Conservation (phyloP, 352 stramenopile species). For the Phytophthora pseudosyringae region DNA sequence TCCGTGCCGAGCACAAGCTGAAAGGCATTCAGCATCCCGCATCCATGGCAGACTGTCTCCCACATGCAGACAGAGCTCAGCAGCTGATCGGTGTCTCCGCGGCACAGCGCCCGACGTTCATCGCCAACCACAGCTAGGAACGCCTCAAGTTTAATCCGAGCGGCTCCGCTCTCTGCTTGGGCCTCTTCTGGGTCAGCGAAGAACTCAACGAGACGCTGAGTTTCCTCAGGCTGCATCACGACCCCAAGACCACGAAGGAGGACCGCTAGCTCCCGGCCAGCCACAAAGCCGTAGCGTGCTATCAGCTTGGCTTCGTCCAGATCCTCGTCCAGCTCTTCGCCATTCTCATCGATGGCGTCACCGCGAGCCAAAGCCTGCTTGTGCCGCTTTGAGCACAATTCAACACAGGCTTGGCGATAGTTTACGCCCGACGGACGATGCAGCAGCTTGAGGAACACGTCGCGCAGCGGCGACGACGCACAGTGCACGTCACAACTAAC, state of each 20-base stretch:
- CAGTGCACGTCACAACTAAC: conserved; percentile 90
- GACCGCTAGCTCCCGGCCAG: conserved; percentile 55
- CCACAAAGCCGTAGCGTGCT: conserved; percentile 55
- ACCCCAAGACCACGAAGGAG: conserved; percentile 80
- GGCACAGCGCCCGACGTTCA: conserved; percentile 59
- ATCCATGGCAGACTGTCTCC: conserved; percentile 92
- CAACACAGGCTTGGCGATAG: conserved; percentile 82
- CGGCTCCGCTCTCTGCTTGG: conserved; percentile 36
- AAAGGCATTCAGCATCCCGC: conserved; percentile 91
- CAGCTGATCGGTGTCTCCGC: conserved; percentile 77
- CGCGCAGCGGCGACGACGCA: conserved; percentile 83
- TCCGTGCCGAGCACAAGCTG: conserved; percentile 74
- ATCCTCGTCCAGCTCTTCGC: conserved; percentile 69
- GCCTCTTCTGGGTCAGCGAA: conserved; percentile 75
- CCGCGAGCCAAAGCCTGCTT: conserved; percentile 58
- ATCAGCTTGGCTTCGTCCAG: conserved; percentile 74
- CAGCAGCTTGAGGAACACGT: conserved; percentile 92
- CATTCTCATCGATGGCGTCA: conserved; percentile 56
- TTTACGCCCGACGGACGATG: conserved; percentile 85
- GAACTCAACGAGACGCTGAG: conserved; percentile 83
- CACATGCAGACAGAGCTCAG: conserved; percentile 90
- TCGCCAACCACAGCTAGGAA: conserved; percentile 89
- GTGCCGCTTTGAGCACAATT: conserved; percentile 68
- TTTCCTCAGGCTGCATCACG: conserved; percentile 80
- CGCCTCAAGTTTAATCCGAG: conserved; percentile 48